Evolutionary conservation across 1,284 basidiomycete species (phyloP), one percentile per base, ranked within the genome.

Genomic region (Schizophyllum commune): DNA sequence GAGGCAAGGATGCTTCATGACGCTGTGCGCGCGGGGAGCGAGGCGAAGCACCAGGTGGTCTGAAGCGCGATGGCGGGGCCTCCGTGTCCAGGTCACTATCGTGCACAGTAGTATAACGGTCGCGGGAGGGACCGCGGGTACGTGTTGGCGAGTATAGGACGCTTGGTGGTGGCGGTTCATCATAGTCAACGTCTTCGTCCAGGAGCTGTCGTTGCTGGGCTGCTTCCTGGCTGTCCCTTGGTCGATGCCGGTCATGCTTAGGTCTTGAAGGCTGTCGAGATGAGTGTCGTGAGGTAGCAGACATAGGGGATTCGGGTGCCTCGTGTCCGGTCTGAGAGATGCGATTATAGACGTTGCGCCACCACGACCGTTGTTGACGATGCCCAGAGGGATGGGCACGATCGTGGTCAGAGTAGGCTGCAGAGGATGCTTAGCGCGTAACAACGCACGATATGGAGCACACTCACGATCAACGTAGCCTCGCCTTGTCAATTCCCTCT

Each of bases 301-400:
- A 27, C 27, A 63, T 32, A 39, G 58, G 58, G 7, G 72, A 69
- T 15, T 70, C 69, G 39, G 74, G 68, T 15, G 70, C 70, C 27
- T 75, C 74, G 15, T 68, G 70, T 4, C 72, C 74, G 4, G 76
- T 71, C 58, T 81, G 80, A 2, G 83, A 84, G 32, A 85, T 65
- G 19, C 80, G 79, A 64, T 77, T 70, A 67, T 85, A 85, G 5
- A 83, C 67, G 52, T 71, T 75, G 20, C 78, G 78, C 84, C 83
- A 85, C 84, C 83, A 85, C 0, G 84, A 82, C 8, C 72, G 68
- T 56, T 75, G 75, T 0, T 64, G 64, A 52, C 68, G 71, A 58
- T 69, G 70, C 32, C 53, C 55, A 21, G 57, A 33, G 19, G 62
- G 62, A 5, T 54, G 58, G 21, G 65, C 62, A 8, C 63, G 57